phyloP scores from a whole-genome alignment of 306 rosid genomes.

The Vachellia collinsii region DNA sequence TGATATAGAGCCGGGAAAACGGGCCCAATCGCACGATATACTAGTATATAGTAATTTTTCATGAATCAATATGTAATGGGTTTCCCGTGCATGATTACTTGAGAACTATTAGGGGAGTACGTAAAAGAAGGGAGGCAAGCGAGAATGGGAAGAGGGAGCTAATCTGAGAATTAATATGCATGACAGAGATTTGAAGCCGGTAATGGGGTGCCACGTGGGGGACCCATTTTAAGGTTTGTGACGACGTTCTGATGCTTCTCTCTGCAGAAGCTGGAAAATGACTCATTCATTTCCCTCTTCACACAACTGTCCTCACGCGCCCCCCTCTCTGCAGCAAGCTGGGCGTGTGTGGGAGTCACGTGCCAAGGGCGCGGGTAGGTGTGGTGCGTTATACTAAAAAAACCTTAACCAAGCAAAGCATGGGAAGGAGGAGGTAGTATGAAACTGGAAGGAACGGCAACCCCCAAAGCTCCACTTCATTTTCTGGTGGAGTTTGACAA shows the following conservation, averaged over 20 bases:
- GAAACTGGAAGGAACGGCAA: conserved; percentile 59
- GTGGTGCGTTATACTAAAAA: background rate
- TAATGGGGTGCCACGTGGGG: background rate
- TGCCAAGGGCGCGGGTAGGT: background rate
- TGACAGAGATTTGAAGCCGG: background rate
- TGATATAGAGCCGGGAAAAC: too few species aligned
- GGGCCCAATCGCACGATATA: too few species aligned
- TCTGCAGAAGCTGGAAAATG: conserved; percentile 39
- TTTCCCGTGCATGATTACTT: background rate
- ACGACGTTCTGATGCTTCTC: conserved; percentile 49
- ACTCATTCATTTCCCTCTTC: conserved; percentile 23
- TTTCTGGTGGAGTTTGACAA: conserved; percentile 47
- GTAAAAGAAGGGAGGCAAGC: background rate
- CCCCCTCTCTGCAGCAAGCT: background rate
- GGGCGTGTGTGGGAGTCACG: background rate
- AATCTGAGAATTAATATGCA: background rate
- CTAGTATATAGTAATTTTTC: background rate
- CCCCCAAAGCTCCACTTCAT: conserved; percentile 49
- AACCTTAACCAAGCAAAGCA: conserved; percentile 35
- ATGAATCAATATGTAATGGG: background rate
- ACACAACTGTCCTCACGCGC: conserved; percentile 52
- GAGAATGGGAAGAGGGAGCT: background rate
- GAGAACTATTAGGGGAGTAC: background rate
- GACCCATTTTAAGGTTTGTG: conserved; percentile 45
- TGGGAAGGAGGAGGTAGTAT: conserved; percentile 48